Evolutionary conservation across 2,329 filamentous ascomycete species (phyloP).

Genomic region (Grosmannia serpens): DNA sequence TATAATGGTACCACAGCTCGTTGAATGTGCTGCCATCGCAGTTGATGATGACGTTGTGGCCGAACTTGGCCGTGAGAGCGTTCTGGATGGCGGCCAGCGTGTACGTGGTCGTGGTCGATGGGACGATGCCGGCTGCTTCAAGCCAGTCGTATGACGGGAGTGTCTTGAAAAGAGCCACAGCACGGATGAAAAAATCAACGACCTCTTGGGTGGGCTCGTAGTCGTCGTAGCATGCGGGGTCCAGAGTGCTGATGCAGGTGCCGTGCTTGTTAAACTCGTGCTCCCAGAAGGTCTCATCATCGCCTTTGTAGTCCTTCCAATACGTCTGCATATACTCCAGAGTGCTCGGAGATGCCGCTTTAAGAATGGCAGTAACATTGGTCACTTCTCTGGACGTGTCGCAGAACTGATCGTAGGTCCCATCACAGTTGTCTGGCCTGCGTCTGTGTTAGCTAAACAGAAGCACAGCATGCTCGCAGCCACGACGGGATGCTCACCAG

Average conservation of each 20-base stretch:
- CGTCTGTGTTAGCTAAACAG: not conserved
- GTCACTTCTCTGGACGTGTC: conserved; percentile 51
- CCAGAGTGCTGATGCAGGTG: conserved; percentile 56
- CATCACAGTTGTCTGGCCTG: conserved; percentile 34
- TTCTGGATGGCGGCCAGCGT: conserved; percentile 38
- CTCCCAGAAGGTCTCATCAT: conserved; percentile 51
- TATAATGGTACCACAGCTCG: conserved; percentile 58
- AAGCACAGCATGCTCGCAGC: not conserved
- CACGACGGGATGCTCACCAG: conserved; percentile 23
- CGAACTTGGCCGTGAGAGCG: conserved; percentile 43
- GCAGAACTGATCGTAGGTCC: conserved; percentile 56
- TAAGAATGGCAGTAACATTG: conserved; percentile 49
- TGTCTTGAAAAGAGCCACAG: conserved; percentile 42
- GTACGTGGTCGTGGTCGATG: conserved; percentile 48
- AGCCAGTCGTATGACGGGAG: conserved; percentile 51
- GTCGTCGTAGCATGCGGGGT: conserved; percentile 50
- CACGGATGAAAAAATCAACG: conserved; percentile 51
- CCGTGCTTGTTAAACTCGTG: conserved; percentile 60
- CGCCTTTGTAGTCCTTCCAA: conserved; percentile 48
- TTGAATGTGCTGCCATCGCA: conserved; percentile 43
- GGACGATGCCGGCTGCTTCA: conserved; percentile 37
- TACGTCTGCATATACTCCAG: conserved; percentile 54
- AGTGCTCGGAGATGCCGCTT: conserved; percentile 42
- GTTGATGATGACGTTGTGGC: conserved; percentile 38
- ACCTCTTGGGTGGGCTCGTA: conserved; percentile 47